phyloP scores from a whole-genome alignment of 2,329 filamentous ascomycete genomes.

The Zasmidium cellare region DNA sequence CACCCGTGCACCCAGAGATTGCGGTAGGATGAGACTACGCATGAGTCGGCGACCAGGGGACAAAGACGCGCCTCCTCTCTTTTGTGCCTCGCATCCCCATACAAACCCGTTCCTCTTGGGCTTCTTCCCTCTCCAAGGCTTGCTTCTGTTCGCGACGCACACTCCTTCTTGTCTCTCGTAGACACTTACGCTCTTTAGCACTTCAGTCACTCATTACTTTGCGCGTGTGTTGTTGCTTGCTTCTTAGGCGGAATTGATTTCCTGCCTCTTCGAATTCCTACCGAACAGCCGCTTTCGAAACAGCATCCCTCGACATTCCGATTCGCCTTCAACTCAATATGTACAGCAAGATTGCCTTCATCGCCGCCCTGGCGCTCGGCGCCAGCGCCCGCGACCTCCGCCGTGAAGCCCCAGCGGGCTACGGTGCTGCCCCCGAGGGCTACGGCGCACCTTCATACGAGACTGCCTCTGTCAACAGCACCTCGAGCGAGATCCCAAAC shows the following conservation, averaged over 20 bases:
- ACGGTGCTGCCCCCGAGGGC: constrained; percentile 15
- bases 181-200: constrained; percentile 35
- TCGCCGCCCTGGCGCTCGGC: constrained; percentile 30
- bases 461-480: constrained; percentile 4
- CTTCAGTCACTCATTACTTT: constrained; percentile 33
- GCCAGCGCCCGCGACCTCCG: constrained; percentile 22
- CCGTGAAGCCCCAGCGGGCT: constrained; percentile 15
- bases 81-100: constrained; percentile 6
- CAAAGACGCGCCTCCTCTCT: constrained; percentile 9
- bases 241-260: constrained; percentile 26
- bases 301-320: constrained; percentile 10
- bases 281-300: constrained; percentile 12
- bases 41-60: constrained; percentile 18
- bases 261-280: constrained; percentile 16
- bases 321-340: constrained; percentile 21
- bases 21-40: constrained; percentile 16
- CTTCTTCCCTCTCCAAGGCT: constrained; percentile 17
- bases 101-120: background rate
- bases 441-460: constrained; percentile 9
- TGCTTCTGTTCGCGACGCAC: constrained; percentile 28
- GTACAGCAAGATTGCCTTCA: constrained; percentile 32
- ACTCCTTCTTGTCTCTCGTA: constrained; percentile 30
- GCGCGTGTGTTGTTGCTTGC: constrained; percentile 16
- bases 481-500: constrained; percentile 2
- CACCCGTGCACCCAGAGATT: constrained; percentile 15